Evolutionary conservation across 306 rosid species (phyloP).

Genomic region (Malus orientalis): DNA sequence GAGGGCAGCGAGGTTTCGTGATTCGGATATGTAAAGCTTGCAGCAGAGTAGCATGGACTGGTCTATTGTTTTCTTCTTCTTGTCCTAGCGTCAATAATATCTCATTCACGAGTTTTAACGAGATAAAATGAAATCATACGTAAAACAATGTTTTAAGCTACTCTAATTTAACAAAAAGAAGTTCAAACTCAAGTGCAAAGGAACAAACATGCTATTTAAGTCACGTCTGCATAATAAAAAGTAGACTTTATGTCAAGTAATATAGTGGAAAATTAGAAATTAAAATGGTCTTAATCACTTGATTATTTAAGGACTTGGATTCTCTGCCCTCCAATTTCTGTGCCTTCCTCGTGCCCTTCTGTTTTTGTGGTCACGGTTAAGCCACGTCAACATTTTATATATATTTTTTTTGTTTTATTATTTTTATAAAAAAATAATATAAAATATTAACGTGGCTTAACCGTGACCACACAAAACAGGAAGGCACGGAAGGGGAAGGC

Average conservation of each 20-base stretch:
- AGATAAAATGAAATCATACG: neutral
- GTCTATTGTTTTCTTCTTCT: conserved; percentile 49
- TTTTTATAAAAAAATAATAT: too few species aligned
- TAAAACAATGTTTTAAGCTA: neutral
- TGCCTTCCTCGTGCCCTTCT: too few species aligned
- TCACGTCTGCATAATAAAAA: neutral
- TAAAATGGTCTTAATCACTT: neutral
- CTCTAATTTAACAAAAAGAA: neutral
- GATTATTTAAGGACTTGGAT: too few species aligned
- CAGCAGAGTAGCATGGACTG: conserved; percentile 61
- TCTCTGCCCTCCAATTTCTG: too few species aligned
- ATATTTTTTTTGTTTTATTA: too few species aligned
- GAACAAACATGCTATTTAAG: too few species aligned
- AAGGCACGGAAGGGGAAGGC: too few species aligned
- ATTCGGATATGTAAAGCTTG: conserved; percentile 60
- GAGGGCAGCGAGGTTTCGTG: conserved; percentile 47
- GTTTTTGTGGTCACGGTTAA: too few species aligned
- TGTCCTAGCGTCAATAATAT: conserved; percentile 23
- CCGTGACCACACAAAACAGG: too few species aligned
- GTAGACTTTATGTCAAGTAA: neutral
- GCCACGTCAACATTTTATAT: too few species aligned
- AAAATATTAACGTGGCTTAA: too few species aligned
- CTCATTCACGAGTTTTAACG: neutral
- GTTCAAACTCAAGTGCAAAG: too few species aligned
- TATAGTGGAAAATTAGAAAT: neutral